Base-by-base conservation (phyloP, 2,329 filamentous ascomycete species). In the Ceratocystis colombiana region DNA sequence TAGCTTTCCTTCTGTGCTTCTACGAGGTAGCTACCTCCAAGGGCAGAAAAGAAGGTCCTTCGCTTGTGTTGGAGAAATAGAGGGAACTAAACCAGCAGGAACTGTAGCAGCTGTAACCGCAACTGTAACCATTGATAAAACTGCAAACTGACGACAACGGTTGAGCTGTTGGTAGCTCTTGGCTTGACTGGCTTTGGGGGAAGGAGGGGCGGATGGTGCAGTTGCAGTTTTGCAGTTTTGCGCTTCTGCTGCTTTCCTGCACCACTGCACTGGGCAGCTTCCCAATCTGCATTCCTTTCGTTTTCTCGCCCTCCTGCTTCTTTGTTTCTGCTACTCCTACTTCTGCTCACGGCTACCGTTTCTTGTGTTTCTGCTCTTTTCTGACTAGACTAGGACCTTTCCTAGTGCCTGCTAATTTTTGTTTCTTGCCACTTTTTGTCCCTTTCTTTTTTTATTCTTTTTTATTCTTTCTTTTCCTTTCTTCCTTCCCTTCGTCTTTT, bases 371-470 rank as follows among this genome's bases (percentile, higher is more conserved):
- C 25, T 28, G 22, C 61, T 10, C 37, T 46, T 46, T 25, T 4
- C 30, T 33, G 30, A 33, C 30, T 44, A 12, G 59, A 61, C 37
- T 46, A 5, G 33, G 22, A 48, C 41, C 41, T 25, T 25, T 63
- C 28, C 37, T 62, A 48, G 37, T 46, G 8, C 17, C 28, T 50
- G 44, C 25, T 22, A 30, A n/a, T 48, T 64, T 46, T 30, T 59
- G 22, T 61, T 66, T 53, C 20, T 61, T 50, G 64, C 57, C 64
- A 48, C 22, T 63, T 62, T 55, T 53, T 62, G 22, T 67, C 41
- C 22, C 33, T 67, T 37, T 37, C n/a, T 67, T 63, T 17, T 63
- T 20, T 57, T 25, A 12, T n/a, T 46, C n/a, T 57, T 37, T n/a
- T 66, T 37, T 12, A 44, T 46, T 46, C 28, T 48, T 62, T 62